phyloP scores from a whole-genome alignment of 371 early-diverging fungal genomes.

The Circinella minor region DNA sequence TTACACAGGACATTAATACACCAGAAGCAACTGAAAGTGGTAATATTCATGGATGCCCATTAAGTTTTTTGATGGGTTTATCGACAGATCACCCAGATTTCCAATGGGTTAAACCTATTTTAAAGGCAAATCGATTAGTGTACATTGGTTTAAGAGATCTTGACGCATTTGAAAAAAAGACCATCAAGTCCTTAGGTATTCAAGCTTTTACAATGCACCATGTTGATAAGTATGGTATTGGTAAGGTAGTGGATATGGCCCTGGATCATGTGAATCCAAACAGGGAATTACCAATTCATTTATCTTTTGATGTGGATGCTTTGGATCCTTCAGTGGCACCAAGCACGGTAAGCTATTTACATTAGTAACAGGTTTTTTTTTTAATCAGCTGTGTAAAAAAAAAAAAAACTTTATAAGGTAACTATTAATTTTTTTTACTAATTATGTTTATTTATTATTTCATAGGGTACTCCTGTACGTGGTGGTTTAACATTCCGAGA shows the following conservation, averaged over 20 bases:
- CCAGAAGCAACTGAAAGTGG: conserved; percentile 88
- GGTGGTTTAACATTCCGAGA: conserved; percentile 94
- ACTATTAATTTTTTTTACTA: not conserved
- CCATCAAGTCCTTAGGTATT: conserved; percentile 79
- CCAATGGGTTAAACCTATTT: conserved; percentile 84
- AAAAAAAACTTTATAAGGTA: not conserved
- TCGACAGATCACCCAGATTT: conserved; percentile 74
- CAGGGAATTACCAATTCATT: conserved; percentile 84
- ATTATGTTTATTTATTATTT: not conserved
- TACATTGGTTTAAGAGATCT: conserved; percentile 98
- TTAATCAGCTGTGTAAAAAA: no score
- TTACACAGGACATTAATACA: conserved; percentile 90
- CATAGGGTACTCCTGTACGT: conserved; percentile 91
- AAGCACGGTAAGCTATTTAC: conserved; percentile 49
- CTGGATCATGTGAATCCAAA: conserved; percentile 89
- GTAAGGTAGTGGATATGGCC: conserved; percentile 92
- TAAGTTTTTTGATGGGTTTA: conserved; percentile 91
- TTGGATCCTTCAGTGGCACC: conserved; percentile 19
- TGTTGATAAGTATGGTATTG: conserved; percentile 95
- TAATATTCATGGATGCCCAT: conserved; percentile 96
- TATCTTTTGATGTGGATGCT: conserved; percentile 44
- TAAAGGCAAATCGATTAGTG: conserved; percentile 78
- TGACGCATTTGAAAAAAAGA: conserved; percentile 87
- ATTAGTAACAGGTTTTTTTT: not conserved
- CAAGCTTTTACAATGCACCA: conserved; percentile 97